These are phyloP conservation scores for Rhinocladiella similis DNA, from an alignment of 2,329 filamentous ascomycete genomes.

Conservation along the genomic window DNA sequence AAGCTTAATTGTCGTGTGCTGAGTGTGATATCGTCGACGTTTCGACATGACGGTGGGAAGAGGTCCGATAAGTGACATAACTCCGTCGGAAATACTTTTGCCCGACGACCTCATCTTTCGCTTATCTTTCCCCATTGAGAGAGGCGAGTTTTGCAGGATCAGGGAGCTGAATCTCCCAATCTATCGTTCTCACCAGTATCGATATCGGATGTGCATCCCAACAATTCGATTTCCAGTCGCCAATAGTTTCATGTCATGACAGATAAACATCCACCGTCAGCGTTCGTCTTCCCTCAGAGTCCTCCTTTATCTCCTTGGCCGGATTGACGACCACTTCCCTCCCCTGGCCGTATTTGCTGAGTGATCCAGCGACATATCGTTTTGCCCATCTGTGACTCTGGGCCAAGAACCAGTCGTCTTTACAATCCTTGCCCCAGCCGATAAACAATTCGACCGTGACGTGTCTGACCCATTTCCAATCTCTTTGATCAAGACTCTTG, in stretches of 20 bases:
- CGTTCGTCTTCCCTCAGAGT: constrained; percentile 11
- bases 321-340: constrained; percentile 10
- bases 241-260: background rate
- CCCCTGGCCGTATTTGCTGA: constrained; percentile 14
- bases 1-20: no score
- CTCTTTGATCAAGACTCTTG: constrained; percentile 9
- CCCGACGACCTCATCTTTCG: no score
- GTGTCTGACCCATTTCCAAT: constrained; percentile 21
- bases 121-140: no score
- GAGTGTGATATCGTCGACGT: no score
- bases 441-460: constrained; percentile 18
- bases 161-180: no score
- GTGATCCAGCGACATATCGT: constrained; percentile 14
- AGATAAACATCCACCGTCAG: constrained; percentile 20
- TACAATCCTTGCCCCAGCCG: constrained; percentile 12
- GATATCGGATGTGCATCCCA: no score
- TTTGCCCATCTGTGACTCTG: constrained; percentile 21
- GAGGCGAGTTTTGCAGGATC: no score
- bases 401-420: constrained; percentile 22
- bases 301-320: constrained; percentile 12
- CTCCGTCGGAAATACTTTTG: no score
- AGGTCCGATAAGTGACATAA: no score
- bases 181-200: no score
- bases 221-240: no score
- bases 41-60: no score